Evolutionary conservation across 495 filamentous ascomycete genomes (phyloP).

Genomic region (Penicillium paxilli): DNA sequence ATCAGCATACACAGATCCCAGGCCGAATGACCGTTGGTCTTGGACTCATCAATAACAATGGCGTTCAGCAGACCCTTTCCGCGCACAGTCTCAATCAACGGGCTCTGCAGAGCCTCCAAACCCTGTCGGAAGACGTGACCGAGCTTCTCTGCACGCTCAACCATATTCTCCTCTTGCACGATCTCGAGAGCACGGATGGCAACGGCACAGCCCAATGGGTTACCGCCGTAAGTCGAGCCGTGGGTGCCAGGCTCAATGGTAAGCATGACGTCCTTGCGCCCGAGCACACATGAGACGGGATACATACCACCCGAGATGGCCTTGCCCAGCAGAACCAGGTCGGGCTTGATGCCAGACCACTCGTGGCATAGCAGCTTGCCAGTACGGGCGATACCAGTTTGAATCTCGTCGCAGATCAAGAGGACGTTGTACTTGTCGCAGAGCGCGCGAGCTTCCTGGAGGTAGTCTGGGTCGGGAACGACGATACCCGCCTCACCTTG

Average conservation of each 20-base stretch:
- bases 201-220: slow-evolving; percentile 94
- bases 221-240: slow-evolving; percentile 95
- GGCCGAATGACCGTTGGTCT: slow-evolving; percentile 81
- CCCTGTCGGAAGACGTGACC: slow-evolving; percentile 85
- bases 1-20: slow-evolving; percentile 97
- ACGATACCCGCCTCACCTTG: slow-evolving; percentile 98
- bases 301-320: slow-evolving; percentile 99
- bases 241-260: slow-evolving; percentile 97
- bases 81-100: slow-evolving; percentile 78
- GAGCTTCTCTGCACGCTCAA: slow-evolving; percentile 74
- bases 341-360: slow-evolving; percentile 93
- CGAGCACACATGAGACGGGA: slow-evolving; percentile 91
- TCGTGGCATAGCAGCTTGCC: slow-evolving; percentile 91
- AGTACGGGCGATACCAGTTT: slow-evolving; percentile 94
- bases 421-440: slow-evolving; percentile 95
- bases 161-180: slow-evolving; percentile 85
- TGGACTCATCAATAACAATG: slow-evolving; percentile 91
- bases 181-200: slow-evolving; percentile 96
- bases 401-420: slow-evolving; percentile 97
- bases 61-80: slow-evolving; percentile 96
- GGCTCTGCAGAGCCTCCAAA: slow-evolving; percentile 66
- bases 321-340: slow-evolving; percentile 93
- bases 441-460: slow-evolving; percentile 74
- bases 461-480: slow-evolving; percentile 88
- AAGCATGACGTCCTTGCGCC: slow-evolving; percentile 90